phyloP scores from a whole-genome alignment of 1,139 yeast species.

The Candida sojae region DNA sequence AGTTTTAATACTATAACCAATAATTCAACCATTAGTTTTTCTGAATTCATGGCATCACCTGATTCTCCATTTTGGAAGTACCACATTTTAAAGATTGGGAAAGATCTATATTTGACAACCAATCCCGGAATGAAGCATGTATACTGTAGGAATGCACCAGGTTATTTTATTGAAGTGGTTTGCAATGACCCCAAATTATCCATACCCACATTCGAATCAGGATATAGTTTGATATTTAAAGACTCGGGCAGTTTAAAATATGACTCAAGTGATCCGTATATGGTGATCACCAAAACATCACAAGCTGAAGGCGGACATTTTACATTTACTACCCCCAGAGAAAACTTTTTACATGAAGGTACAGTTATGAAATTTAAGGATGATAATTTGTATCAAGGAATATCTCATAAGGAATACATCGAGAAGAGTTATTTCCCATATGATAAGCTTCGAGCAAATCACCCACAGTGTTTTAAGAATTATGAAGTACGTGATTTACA shows the following conservation, averaged over 20 bases:
- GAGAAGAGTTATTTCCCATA: slow-evolving; percentile 25
- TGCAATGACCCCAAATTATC: slow-evolving; percentile 15
- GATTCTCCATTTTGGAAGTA: slow-evolving; percentile 57
- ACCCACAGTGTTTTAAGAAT: slow-evolving; percentile 21
- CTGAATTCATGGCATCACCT: slow-evolving; percentile 6
- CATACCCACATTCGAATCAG: slow-evolving; percentile 16
- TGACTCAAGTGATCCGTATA: slow-evolving; percentile 25
- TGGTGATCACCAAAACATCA: slow-evolving; percentile 30
- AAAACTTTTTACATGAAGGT: slow-evolving; percentile 9
- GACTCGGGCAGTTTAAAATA: slow-evolving; percentile 28
- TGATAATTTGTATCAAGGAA: slow-evolving; percentile 23
- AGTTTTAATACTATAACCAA: neutral
- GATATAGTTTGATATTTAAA: slow-evolving; percentile 35
- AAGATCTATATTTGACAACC: slow-evolving; percentile 55
- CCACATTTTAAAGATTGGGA: slow-evolving; percentile 53
- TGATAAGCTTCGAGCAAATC: slow-evolving; percentile 11
- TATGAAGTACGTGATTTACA: slow-evolving; percentile 33
- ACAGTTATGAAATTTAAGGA: slow-evolving; percentile 9
- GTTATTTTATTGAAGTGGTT: slow-evolving; percentile 49
- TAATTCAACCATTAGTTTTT: neutral
- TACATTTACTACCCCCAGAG: slow-evolving; percentile 24
- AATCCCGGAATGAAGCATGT: slow-evolving; percentile 59
- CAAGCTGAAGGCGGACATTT: slow-evolving; percentile 31
- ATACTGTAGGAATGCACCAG: slow-evolving; percentile 58
- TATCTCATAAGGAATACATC: slow-evolving; percentile 29